Percentiles rank a stretch among this genome's conserved stretches.
Evolutionary conservation across 208 protist genomes (phyloP).

Genomic region (Phytomonas sp.): DNA sequence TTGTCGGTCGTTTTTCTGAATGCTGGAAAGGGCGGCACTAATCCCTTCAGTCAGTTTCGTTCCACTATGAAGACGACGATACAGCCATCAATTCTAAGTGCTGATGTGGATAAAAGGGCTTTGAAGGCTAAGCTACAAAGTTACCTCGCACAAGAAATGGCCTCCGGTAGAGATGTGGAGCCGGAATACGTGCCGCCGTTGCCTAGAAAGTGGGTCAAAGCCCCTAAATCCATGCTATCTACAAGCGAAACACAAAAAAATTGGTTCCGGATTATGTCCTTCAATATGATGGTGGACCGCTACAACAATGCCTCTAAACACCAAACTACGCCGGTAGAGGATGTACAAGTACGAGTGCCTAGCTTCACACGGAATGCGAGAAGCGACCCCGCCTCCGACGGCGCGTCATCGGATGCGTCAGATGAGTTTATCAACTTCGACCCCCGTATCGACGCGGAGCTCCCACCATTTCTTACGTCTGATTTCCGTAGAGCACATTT

Average conservation of each 20-base stretch:
- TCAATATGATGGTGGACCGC: conserved; percentile 71
- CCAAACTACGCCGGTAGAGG: conserved; percentile 44
- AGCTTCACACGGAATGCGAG: conserved; percentile 31
- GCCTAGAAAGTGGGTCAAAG: conserved; percentile 51
- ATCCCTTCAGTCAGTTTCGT: conserved; percentile 6
- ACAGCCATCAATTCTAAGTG: conserved; percentile 28
- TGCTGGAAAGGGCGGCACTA: neutral
- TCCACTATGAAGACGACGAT: conserved; percentile 15
- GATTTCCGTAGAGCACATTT: conserved; percentile 54
- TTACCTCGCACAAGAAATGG: conserved; percentile 20
- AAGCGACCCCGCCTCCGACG: neutral
- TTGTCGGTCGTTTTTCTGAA: neutral
- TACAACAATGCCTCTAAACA: conserved; percentile 22
- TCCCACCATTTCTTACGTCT: conserved; percentile 56
- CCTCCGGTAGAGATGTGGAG: conserved; percentile 11
- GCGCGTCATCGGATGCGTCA: neutral
- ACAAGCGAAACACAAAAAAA: conserved; percentile 47
- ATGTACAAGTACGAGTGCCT: conserved; percentile 37
- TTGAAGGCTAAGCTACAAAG: conserved; percentile 29
- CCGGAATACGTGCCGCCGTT: conserved; percentile 26
- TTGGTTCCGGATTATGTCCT: conserved; percentile 86
- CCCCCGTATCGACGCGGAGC: conserved; percentile 20
- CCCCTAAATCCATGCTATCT: conserved; percentile 53
- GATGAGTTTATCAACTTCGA: conserved; percentile 53
- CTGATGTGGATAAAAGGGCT: conserved; percentile 27